Base-by-base conservation (phyloP, 192 early-diverging fungal species). In the Rhizophagus sp. region DNA sequence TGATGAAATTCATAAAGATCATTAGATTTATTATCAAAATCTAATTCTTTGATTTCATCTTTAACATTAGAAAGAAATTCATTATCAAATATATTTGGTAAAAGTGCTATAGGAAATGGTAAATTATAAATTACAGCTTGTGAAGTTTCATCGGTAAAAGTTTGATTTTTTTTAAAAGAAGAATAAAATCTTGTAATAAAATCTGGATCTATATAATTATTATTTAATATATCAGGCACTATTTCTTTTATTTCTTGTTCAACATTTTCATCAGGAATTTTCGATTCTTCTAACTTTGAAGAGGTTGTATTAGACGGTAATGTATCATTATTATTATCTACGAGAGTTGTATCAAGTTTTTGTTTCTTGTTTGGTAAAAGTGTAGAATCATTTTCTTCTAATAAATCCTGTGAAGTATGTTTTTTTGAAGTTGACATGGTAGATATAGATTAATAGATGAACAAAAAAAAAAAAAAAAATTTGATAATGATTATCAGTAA, bases 1-100 rank as follows among this genome's bases (percentile, higher is more conserved):
- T 94, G 93, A 76, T 88, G 85, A 75, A 94, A 94, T 76, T 90
- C 89, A 80, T 93, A 94, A 24, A 94, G 83, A 68, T 94, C 93
- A 80, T 92, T 93, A 19, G 91, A 90, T 71, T 89, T 89, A 79
- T 84, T 82, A 33, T 75, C 82, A 50, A 83, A 89, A 3, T 72
- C 64, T 78, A 88, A 82, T 4, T 62, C 65, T 33, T 84, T 75
- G 10, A 88, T 27, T 50, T 82, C 85, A 17, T 82, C 68, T n/a
- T 85, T 86, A 39, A 86, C 69, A 2, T 76, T 78, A 62, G 83
- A 19, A 50, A 86, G 75, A 78, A 82, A 88, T 0, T 71, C 61
- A 10, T 71, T 57, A 5, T 83, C 82, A 64, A 88, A 75, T 17
- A 86, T 81, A 52, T 84, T 83, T 61, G 83, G 83, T 3, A 88